Percentiles rank a stretch among this genome's conserved stretches.
Conservation (phyloP, 345 rosid species). For the Syzygium oleosum region DNA sequence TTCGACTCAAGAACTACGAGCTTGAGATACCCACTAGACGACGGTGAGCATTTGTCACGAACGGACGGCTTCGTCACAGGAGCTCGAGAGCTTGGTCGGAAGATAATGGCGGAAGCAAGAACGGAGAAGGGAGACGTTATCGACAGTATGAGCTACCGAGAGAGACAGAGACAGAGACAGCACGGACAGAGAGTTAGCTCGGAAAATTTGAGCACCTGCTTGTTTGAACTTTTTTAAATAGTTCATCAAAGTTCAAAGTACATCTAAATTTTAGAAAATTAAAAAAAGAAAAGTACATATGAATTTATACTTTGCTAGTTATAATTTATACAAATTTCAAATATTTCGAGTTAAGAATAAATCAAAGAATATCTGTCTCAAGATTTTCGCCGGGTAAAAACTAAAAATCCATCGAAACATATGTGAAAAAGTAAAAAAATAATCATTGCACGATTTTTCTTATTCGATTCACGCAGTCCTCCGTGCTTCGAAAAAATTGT, state of each 20-base stretch:
- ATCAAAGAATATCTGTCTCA: rapidly evolving
- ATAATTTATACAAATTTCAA: not conserved
- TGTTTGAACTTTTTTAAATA: not conserved
- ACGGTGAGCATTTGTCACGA: not conserved
- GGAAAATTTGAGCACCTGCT: not conserved
- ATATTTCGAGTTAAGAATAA: not conserved
- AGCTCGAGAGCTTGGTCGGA: too few relatives aligned
- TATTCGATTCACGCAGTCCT: too few relatives aligned
- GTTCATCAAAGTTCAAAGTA: not conserved
- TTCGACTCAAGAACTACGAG: not conserved
- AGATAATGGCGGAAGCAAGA: not conserved
- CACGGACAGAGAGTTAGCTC: not conserved
- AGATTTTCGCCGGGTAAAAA: not conserved
- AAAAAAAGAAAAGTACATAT: not conserved
- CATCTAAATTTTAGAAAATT: not conserved
- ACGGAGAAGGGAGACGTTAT: not conserved
- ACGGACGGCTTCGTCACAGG: not conserved
- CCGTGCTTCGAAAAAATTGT: too few relatives aligned
- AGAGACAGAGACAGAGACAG: not conserved
- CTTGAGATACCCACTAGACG: not conserved
- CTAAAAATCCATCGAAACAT: not conserved
- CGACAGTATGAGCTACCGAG: not conserved
- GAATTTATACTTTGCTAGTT: not conserved
- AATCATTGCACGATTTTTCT: too few relatives aligned
- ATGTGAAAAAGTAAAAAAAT: too few relatives aligned